Evolutionary conservation across 176 grass and related monocot species (phyloP).

Genomic region (Secale cereale): DNA sequence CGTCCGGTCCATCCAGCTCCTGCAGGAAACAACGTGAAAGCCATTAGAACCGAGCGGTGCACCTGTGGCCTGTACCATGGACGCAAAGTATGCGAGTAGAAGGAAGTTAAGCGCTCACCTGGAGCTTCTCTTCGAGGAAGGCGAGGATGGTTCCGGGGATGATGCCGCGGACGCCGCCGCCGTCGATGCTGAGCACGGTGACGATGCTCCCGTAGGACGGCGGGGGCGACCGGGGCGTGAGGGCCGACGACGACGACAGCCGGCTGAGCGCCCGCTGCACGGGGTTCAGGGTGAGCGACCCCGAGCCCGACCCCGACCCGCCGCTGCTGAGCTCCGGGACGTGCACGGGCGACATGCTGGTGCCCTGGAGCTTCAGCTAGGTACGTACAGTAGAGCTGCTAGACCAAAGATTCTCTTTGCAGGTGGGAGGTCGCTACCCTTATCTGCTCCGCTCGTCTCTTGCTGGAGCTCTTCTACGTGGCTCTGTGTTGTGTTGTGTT

Average conservation of each 20-base stretch:
- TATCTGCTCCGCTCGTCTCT: background rate
- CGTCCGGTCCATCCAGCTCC: background rate
- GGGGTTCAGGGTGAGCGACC: background rate
- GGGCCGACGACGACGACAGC: background rate
- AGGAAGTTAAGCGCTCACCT: background rate
- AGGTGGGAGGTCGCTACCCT: background rate
- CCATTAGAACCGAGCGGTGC: background rate
- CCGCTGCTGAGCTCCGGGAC: background rate
- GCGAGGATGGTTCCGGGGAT: slow-evolving; percentile 50
- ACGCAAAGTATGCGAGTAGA: background rate
- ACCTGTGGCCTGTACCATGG: background rate
- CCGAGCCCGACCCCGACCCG: slow-evolving; percentile 7
- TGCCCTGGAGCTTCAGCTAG: background rate
- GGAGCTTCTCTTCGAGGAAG: slow-evolving; percentile 50
- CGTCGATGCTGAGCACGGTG: slow-evolving; percentile 52
- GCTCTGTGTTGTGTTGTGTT: background rate
- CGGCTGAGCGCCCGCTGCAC: slow-evolving; percentile 1
- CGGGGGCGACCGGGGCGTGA: slow-evolving; percentile 15
- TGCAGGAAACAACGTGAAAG: background rate
- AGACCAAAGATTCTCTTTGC: background rate
- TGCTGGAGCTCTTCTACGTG: background rate
- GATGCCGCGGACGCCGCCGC: slow-evolving; percentile 47
- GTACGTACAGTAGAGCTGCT: background rate
- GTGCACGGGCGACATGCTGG: background rate
- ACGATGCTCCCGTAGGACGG: slow-evolving; percentile 27